phyloP scores from a whole-genome alignment of 192 early-diverging fungal species.

The Rhizophlyctis rosea region DNA sequence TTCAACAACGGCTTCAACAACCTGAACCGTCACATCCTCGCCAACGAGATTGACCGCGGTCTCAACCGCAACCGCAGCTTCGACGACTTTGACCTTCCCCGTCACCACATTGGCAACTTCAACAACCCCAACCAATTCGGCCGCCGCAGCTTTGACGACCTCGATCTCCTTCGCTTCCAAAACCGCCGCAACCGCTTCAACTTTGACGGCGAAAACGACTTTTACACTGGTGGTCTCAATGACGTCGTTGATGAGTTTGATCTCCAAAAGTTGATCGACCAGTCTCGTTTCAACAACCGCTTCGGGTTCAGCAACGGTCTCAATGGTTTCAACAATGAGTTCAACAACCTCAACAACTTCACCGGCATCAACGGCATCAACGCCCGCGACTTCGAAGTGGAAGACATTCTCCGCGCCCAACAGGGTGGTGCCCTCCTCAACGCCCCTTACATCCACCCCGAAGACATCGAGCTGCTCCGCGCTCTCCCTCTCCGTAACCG shows the following conservation, averaged over 20 bases:
- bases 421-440: too few species aligned
- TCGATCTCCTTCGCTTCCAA: conserved; percentile 1
- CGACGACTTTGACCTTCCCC: background rate
- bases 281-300: background rate
- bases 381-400: background rate
- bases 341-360: background rate
- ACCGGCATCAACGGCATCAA: background rate
- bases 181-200: background rate
- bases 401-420: background rate
- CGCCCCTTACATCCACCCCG: too few species aligned
- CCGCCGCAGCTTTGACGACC: background rate
- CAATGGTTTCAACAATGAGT: conserved; percentile 1
- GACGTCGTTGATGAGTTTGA: background rate
- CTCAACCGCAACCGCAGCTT: background rate
- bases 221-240: conserved; percentile 1
- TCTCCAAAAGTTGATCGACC: background rate
- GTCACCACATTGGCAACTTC: conserved; percentile 1
- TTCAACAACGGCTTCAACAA: conserved; percentile 2
- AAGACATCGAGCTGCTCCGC: too few species aligned
- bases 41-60: background rate
- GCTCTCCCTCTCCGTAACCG: background rate
- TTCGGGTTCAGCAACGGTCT: conserved; percentile 1
- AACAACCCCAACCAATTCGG: background rate
- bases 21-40: background rate
- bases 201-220: background rate